Evolutionary conservation across 2,329 filamentous ascomycete species (phyloP), one percentile per base, ranked within the genome.

Genomic region (Epichloe sibirici): DNA sequence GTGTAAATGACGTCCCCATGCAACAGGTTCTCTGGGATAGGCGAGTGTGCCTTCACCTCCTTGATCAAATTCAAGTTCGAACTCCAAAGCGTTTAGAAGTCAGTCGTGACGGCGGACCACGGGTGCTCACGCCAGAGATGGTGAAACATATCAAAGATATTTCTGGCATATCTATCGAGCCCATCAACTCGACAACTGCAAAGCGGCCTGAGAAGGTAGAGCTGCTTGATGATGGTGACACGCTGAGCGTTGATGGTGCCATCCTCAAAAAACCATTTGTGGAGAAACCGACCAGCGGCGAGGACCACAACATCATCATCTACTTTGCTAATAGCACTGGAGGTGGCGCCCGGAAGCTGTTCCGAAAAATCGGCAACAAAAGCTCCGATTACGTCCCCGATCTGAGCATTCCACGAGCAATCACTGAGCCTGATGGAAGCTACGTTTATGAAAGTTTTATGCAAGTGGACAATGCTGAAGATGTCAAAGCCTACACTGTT

Each of bases 391-490:
- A 86, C 63, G 86, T 96, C 55, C 79, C 86, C 15, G 83, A 83
- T 11, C 77, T 98, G 55, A 80, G 73, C 15, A 70, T 87, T 17
- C 93, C 93, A 11, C 77, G 90, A 39, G 89, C 85, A 49, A 85
- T 97, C 56, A 85, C 85, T 1, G 89, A 97, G 59, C 80, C 82
- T 0, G 77, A 77, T 21, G 82, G 86, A 62, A 97, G 90, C 67
- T 98, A 91, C 72, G 82, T 98, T 56, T 98, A 97, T 67, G 93
- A 98, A 67, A 90, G 95, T 66, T 98, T 98, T 62, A 85, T 98
- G 73, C 83, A 88, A 59, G 90, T 96, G 13, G 91, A 97, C 63
- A 97, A 98, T 65, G 87, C 91, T 0, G 93, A 98, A 68, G 93
- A 98, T 66, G 91, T 98, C 63, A 98, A 98, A 69, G 93, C 91